These are phyloP conservation scores for Solanum pinnatisectum DNA, from an alignment of 257 asterid species.

Conservation along the genomic window DNA sequence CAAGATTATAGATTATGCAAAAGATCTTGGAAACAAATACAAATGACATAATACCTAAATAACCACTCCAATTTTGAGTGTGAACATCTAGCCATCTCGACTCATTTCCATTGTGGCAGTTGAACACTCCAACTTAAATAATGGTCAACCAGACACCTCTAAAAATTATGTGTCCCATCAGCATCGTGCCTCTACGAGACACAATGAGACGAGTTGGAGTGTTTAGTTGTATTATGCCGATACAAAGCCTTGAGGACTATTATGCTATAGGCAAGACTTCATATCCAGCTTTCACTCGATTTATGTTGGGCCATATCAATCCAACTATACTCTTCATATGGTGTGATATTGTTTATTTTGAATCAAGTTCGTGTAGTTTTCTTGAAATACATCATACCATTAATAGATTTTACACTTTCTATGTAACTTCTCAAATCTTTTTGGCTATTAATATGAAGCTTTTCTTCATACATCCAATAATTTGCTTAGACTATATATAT, in stretches of 20 bases:
- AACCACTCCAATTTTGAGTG: rapidly evolving
- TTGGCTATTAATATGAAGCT: neutral
- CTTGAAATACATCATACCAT: neutral
- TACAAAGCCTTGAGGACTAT: neutral
- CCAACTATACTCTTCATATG: no score
- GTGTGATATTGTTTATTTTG: no score
- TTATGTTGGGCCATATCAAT: no score
- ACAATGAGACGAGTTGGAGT: neutral
- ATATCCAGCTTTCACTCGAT: neutral
- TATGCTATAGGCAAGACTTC: neutral
- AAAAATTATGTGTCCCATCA: neutral
- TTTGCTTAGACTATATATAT: no score
- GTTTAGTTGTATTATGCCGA: neutral
- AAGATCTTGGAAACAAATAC: no score
- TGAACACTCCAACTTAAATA: neutral
- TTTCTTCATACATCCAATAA: no score
- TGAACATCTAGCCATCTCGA: neutral
- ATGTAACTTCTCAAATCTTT: neutral
- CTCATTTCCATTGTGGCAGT: neutral
- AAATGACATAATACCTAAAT: no score
- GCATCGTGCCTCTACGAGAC: neutral
- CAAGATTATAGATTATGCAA: no score
- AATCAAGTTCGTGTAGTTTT: no score
- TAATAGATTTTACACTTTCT: neutral
- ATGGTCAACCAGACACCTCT: neutral